Evolutionary conservation across 495 filamentous ascomycete genomes (phyloP), one percentile per base, ranked within the genome.

Genomic region (Daldinia bambusicola): DNA sequence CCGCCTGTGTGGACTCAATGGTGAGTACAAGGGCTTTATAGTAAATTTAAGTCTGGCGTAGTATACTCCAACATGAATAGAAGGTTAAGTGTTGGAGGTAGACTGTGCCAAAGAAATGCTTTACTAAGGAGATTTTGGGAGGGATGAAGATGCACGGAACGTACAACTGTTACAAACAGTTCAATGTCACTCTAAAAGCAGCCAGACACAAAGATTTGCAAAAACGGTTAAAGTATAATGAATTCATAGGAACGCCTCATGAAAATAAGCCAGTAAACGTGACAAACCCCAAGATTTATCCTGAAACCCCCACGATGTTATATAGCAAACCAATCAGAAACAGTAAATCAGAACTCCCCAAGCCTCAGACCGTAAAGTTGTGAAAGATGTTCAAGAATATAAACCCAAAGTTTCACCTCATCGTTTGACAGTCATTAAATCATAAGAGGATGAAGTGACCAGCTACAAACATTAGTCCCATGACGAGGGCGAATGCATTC

Each of bases 381-480:
- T 65, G 41, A 67, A 70, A 57, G 41, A 67, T 67, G 60, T 69
- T 51, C 58, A 51, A 69, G 56, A 72, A 55, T 31, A 51, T 58
- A 50, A 69, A 61, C 38, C 8, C 18, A 45, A 14, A 48, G 26
- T 20, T 1, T 61, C n/a, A 48, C 48, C n/a, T 13, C 10, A 18
- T 13, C 26, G 22, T 12, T 30, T 16, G 20, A 2, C 9, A 6
- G 6, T 14, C 2, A 37, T 20, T 37, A 0, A 31, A 37, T 63
- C 62, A 78, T 38, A 74, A 63, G 26, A 77, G 56, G 45, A 77
- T 34, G 53, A 77, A 74, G n/a, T 71, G 75, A 2, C 70, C 74
- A 12, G 65, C 69, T 8, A 74, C 53, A 16, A 79, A 53, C 37
- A 68, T 70, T 22, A 79, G 34, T 10, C 74, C 74, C 13, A 59